These are phyloP conservation scores for Erodium chrysanthum DNA, from an alignment of 441 rosid species.

Conservation along the genomic window DNA sequence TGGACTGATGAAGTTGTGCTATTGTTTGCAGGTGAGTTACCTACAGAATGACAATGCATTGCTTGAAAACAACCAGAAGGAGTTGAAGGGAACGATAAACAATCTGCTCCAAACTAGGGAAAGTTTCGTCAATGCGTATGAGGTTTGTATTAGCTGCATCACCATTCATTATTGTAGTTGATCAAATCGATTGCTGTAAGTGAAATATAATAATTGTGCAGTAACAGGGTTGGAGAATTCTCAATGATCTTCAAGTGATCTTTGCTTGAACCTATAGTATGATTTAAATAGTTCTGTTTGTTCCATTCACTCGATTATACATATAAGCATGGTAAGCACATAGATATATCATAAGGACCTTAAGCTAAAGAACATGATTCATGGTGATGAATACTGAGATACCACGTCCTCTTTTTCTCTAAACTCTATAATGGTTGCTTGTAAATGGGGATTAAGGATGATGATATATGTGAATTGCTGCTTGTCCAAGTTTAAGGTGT, in stretches of 20 bases:
- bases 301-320: background rate
- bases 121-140: slow-evolving; percentile 51
- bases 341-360: background rate
- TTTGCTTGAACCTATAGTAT: background rate
- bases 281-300: background rate
- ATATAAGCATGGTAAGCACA: background rate
- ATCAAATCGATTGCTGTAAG: background rate
- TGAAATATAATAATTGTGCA: background rate
- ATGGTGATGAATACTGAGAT: background rate
- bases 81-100: slow-evolving; percentile 50
- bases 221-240: background rate
- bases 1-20: background rate
- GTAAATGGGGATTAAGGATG: background rate
- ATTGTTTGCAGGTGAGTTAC: slow-evolving; percentile 39
- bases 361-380: background rate
- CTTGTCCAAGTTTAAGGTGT: background rate
- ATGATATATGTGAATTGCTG: background rate
- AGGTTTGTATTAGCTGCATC: slow-evolving; percentile 30
- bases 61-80: slow-evolving; percentile 58
- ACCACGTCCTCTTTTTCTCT: background rate
- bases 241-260: background rate
- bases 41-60: slow-evolving; percentile 58
- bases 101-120: slow-evolving; percentile 61
- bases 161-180: background rate
- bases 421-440: background rate